A percentile compares a stretch with the other conserved stretches of the same genome.
Evolutionary conservation across 2,329 filamentous ascomycete genomes (phyloP).

Genomic region (Monosporascus sp.): DNA sequence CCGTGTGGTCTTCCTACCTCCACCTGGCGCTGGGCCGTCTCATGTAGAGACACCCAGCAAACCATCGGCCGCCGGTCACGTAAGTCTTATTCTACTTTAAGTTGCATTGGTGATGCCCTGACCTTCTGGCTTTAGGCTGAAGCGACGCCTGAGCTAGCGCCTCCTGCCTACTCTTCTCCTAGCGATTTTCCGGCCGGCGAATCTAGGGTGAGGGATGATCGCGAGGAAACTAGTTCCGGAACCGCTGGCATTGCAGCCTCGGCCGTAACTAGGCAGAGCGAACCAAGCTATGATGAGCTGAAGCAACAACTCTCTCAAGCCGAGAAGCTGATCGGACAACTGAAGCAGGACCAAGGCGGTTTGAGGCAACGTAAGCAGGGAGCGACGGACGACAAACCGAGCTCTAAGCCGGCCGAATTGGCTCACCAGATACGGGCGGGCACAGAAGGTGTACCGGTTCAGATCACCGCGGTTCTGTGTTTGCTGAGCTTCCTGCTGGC

Average conservation of each 20-base stretch:
- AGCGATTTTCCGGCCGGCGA: constrained; percentile 30
- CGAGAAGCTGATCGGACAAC: constrained; percentile 64
- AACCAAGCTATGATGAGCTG: constrained; percentile 52
- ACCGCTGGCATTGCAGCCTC: constrained; percentile 38
- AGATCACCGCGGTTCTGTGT: constrained; percentile 78
- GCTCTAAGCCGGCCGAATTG: constrained; percentile 34
- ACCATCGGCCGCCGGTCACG: constrained; percentile 34
- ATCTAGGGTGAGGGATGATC: constrained; percentile 19
- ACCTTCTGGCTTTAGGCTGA: constrained; percentile 20
- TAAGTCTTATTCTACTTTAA: constrained; percentile 26
- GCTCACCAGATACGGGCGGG: constrained; percentile 52
- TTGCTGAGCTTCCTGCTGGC: constrained; percentile 88
- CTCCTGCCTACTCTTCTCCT: constrained; percentile 42
- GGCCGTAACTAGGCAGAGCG: constrained; percentile 40
- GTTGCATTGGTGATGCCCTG: not conserved
- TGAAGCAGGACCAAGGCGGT: constrained; percentile 63
- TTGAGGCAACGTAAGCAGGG: constrained; percentile 75
- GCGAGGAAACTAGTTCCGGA: not conserved
- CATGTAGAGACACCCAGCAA: constrained; percentile 36
- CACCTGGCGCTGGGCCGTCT: constrained; percentile 41
- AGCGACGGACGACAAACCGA: constrained; percentile 45
- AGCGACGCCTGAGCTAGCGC: constrained; percentile 41
- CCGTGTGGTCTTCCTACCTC: constrained; percentile 76
- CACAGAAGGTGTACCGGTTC: constrained; percentile 78
- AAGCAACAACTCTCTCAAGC: constrained; percentile 71